Base-by-base conservation (phyloP, 1,139 yeast species). In the Yamadazyma blattariae region DNA sequence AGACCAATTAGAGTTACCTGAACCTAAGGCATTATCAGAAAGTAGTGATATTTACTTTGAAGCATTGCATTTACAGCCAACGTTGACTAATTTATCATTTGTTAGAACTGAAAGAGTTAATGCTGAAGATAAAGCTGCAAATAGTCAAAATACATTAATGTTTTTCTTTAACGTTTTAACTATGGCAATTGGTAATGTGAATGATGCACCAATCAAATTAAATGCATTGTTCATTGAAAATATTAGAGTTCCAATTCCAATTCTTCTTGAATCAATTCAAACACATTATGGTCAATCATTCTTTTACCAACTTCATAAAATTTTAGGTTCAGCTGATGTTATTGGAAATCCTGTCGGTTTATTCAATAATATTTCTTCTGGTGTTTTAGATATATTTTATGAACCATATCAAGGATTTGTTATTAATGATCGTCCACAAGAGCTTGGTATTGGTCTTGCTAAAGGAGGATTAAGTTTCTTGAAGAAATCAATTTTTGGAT, bases 401-500 rank as follows among this genome's bases (percentile, higher is more conserved):
- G 98, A 92, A 53, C 99, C 99, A 1, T 94, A 92, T 52, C 94
- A 89, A 54, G 99, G 99, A 0, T 87, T 88, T 49, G 78, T 92
- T 35, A 77, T 92, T 74, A 90, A 86, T 46, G 98, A 94, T 58
- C 68, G 97, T 27, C 98, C 98, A 0, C 96, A 88, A 54, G 98
- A 94, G 50, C 65, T 94, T 33, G 98, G 98, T 24, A 86, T 92
- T 41, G 95, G 96, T 4, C 63, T 94, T 29, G 98, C 98, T 1
- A 90, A 89, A 52, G 99, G 99, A 40, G 96, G 98, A 0, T 65
- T 88, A 40, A 87, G 96, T 57, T 92, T 94, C 62, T 73, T 94
- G 58, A 90, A 90, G 55, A 94, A 94, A 62, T 85, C 97, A 0
- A 92, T 94, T 1, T 94, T 85, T 67, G 98, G 98, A 7, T 72